Percentiles rank a stretch among this genome's conserved stretches.
Evolutionary conservation across 2,329 filamentous ascomycete genomes (phyloP).

Genomic region (Talaromyces sp.): DNA sequence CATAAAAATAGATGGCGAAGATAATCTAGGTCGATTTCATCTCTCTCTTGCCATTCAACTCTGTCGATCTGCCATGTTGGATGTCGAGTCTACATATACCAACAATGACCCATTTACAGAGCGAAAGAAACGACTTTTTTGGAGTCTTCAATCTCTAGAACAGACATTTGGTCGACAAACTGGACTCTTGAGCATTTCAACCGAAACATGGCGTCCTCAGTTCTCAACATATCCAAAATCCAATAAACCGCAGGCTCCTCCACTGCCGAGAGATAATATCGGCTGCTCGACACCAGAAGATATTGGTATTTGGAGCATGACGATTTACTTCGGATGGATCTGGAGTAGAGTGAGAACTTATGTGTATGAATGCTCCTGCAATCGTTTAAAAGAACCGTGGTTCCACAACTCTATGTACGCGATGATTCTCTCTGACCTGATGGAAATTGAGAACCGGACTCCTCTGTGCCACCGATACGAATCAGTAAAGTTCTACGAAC

Average conservation of each 20-base stretch:
- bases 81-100: constrained; percentile 37
- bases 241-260: constrained; percentile 31
- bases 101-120: constrained; percentile 32
- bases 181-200: constrained; percentile 38
- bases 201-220: constrained; percentile 35
- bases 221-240: constrained; percentile 25
- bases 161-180: constrained; percentile 46
- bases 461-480: constrained; percentile 50
- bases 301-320: constrained; percentile 47
- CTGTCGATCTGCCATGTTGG: constrained; percentile 46
- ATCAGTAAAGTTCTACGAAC: constrained; percentile 48
- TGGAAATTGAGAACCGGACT: constrained; percentile 38
- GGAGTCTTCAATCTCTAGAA: constrained; percentile 47
- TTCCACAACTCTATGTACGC: constrained; percentile 48
- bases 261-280: constrained; percentile 40
- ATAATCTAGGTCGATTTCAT: constrained; percentile 46
- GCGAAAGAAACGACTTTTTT: constrained; percentile 47
- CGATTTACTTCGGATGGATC: constrained; percentile 46
- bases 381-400: constrained; percentile 47
- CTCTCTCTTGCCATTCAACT: constrained; percentile 47
- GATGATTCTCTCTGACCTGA: constrained; percentile 46
- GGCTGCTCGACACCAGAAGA: constrained; percentile 37
- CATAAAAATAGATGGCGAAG: constrained; percentile 39
- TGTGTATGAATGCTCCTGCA: constrained; percentile 44
- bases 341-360: constrained; percentile 42